phyloP scores from a whole-genome alignment of 2,329 filamentous ascomycete genomes.

The Fusarium avenaceum region DNA sequence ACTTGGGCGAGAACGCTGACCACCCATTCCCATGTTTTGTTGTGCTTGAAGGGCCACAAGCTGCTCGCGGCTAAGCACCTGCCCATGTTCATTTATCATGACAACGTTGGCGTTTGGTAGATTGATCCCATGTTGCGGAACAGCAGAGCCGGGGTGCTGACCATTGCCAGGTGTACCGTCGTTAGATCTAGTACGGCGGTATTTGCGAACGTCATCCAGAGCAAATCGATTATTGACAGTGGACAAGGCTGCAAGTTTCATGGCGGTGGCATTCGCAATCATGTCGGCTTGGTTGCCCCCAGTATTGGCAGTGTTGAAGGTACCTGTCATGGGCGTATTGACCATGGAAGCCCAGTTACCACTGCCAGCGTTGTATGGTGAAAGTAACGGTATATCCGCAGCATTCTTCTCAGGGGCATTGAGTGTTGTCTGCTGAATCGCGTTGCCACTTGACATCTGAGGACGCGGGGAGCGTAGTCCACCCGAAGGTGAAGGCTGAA shows the following conservation, averaged over 20 bases:
- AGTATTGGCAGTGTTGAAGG: constrained; percentile 73
- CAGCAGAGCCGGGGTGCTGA: constrained; percentile 75
- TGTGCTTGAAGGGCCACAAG: constrained; percentile 84
- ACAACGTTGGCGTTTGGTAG: constrained; percentile 83
- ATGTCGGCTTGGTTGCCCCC: constrained; percentile 87
- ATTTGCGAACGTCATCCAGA: constrained; percentile 96
- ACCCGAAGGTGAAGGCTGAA: constrained; percentile 80
- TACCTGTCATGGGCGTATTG: constrained; percentile 94
- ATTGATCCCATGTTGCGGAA: constrained; percentile 68
- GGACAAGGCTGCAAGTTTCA: constrained; percentile 97
- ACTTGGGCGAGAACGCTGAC: constrained; percentile 85
- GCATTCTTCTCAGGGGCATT: constrained; percentile 75
- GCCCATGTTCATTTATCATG: constrained; percentile 95
- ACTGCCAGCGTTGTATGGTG: constrained; percentile 82
- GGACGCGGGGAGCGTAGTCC: constrained; percentile 84
- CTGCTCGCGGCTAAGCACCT: constrained; percentile 87
- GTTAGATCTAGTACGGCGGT: constrained; percentile 89
- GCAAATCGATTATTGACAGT: constrained; percentile 99
- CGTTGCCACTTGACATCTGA: constrained; percentile 73
- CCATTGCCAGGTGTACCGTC: constrained; percentile 74
- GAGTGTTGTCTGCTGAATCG: constrained; percentile 87
- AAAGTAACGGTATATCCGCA: constrained; percentile 84
- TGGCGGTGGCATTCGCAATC: constrained; percentile 98
- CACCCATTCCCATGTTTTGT: constrained; percentile 70
- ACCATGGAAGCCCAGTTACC: constrained; percentile 99